Evolutionary conservation across 108 stramenopile genomes (phyloP).

Genomic region (Cylindrotheca closterium): DNA sequence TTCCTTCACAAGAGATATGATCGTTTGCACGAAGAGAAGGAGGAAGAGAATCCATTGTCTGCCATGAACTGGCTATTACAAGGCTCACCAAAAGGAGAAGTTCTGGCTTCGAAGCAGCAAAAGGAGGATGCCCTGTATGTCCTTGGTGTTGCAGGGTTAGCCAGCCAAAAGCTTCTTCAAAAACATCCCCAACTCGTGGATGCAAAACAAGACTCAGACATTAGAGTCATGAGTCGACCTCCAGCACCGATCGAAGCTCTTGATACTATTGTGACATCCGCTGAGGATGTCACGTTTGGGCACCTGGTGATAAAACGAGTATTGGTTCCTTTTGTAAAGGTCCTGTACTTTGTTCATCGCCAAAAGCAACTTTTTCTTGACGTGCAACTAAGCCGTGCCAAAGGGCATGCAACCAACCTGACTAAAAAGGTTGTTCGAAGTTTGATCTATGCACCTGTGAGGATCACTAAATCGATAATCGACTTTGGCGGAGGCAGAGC

Average conservation of each 20-base stretch:
- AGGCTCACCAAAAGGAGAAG: constrained; percentile 1
- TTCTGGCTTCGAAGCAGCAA: constrained; percentile 8
- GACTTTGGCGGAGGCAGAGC: constrained; percentile 29
- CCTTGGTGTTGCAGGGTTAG: constrained; percentile 44
- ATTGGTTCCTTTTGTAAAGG: constrained; percentile 7
- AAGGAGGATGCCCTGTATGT: constrained; percentile 47
- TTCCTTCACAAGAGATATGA: constrained; percentile 45
- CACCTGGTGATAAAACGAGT: constrained; percentile 5
- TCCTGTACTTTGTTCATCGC: constrained; percentile 20
- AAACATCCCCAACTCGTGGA: constrained; percentile 28
- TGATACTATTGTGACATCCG: neutral
- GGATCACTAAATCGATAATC: constrained; percentile 8
- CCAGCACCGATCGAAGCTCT: neutral
- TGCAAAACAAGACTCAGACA: neutral
- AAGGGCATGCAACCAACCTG: constrained; percentile 4
- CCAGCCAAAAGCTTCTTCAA: constrained; percentile 39
- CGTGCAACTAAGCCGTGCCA: neutral
- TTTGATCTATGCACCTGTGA: constrained; percentile 9
- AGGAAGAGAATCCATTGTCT: constrained; percentile 25
- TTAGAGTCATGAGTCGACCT: neutral
- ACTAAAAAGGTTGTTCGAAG: neutral
- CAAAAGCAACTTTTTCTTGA: constrained; percentile 10
- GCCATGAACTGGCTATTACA: constrained; percentile 34
- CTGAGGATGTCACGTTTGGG: neutral
- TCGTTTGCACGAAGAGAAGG: constrained; percentile 32